phyloP scores from a whole-genome alignment of 2,329 filamentous ascomycete genomes.

The Colletotrichum gigasporum region DNA sequence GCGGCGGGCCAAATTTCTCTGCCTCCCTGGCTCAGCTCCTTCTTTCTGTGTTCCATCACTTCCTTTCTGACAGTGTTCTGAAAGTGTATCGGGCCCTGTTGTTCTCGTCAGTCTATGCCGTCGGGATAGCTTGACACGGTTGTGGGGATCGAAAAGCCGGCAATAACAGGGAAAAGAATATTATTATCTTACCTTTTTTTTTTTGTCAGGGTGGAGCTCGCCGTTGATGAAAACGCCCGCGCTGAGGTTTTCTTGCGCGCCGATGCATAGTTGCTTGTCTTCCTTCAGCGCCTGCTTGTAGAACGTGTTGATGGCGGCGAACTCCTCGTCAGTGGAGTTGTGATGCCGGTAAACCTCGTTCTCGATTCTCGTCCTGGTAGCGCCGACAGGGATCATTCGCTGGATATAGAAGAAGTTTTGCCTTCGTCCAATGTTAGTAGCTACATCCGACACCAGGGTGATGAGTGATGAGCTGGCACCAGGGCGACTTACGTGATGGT shows the following conservation, averaged over 20 bases:
- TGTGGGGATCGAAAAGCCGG: too few relatives aligned
- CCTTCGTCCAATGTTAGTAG: constrained; percentile 49
- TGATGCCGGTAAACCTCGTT: constrained; percentile 63
- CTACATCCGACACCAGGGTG: constrained; percentile 51
- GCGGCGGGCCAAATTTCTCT: constrained; percentile 43
- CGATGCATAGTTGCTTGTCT: constrained; percentile 60
- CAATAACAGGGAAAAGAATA: too few relatives aligned
- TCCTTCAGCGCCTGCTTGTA: constrained; percentile 62
- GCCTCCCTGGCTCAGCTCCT: constrained; percentile 35
- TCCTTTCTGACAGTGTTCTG: constrained; percentile 38
- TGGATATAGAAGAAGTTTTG: constrained; percentile 61
- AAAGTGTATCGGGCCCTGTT: constrained; percentile 55
- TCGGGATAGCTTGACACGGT: too few relatives aligned
- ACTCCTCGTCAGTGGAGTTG: constrained; percentile 55
- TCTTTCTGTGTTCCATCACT: constrained; percentile 39
- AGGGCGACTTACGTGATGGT: constrained; percentile 43
- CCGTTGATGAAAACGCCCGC: constrained; percentile 60
- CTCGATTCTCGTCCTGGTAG: constrained; percentile 53
- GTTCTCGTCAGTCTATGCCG: constrained; percentile 37
- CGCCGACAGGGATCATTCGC: constrained; percentile 56
- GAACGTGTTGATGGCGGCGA: constrained; percentile 54
- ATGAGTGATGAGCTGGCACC: too few relatives aligned
- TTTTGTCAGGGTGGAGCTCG: constrained; percentile 62
- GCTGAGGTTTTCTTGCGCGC: constrained; percentile 59
- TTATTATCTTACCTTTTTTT: constrained; percentile 58